Base-by-base conservation (phyloP, 2,329 filamentous ascomycete species). In the Ophiosphaerella herpotricha region DNA sequence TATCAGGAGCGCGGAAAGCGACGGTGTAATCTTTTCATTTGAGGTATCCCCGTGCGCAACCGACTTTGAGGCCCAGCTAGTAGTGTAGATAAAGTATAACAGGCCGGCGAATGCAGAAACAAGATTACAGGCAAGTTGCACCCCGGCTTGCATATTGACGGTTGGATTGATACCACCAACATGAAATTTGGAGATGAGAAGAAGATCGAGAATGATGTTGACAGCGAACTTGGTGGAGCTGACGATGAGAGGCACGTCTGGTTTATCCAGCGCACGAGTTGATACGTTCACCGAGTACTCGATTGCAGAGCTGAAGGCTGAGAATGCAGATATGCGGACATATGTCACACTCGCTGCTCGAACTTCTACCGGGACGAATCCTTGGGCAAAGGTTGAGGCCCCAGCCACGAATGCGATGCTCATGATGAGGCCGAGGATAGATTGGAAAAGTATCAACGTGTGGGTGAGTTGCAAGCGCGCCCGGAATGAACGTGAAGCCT, bases 171-270 rank as follows among this genome's bases (percentile, higher is more conserved):
- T 72, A 0, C 61, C 64, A 0, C 79, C 78, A 1, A 89, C 79
- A 54, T 87, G 84, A 45, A 88, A 86, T 1, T 75, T 82, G 0
- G 86, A 89, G 38, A 90, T 83, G 32, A 90, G 63, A 1, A 90
- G 72, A 46, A 90, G 63, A 54, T 89, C 86, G 0, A 90, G 75
- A 2, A 85, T 51, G 46, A 90, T 90, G 58, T 90, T 90, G 52
- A 88, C 67, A 0, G 76, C 72, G 45, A 89, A 87, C 55, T 87
- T 87, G 43, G 80, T 75, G 0, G 77, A 80, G 64, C 82, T 88
- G 55, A 90, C 86, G 1, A 88, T 61, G 0, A 90, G 72, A 0
- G 86, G 86, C 0, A 90, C 84, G 61, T 90, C 86, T 0, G 87
- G 87, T 43, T 83, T 80, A 64, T 90, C 87, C 1, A 91, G 71